Percentiles rank a stretch among this genome's conserved stretches.
These are phyloP conservation scores for Puccinia novopanici DNA, from an alignment of 1,284 basidiomycete genomes.

Conservation along the genomic window DNA sequence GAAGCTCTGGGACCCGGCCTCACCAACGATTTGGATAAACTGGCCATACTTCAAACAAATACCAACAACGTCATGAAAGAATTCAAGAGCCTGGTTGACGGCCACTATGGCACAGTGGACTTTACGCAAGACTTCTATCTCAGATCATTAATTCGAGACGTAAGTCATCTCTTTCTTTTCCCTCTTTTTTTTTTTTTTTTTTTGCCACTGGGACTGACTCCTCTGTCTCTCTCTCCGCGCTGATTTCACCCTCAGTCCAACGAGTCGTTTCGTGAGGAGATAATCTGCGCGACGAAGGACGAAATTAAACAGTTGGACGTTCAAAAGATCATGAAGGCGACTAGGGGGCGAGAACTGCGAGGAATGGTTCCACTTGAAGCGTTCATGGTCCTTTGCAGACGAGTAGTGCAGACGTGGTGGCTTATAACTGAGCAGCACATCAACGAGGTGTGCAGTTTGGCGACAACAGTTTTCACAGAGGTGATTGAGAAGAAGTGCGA, in stretches of 20 bases:
- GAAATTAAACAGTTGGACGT: neutral
- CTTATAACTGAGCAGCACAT: neutral
- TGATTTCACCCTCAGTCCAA: neutral
- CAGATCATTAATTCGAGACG: neutral
- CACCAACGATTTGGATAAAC: neutral
- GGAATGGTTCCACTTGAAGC: conserved; percentile 11
- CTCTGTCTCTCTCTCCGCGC: neutral
- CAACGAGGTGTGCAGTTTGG: neutral
- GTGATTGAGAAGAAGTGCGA: conserved; percentile 13
- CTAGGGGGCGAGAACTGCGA: conserved; percentile 3
- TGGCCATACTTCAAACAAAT: neutral
- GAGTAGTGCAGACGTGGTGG: neutral
- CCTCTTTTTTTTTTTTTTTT: neutral
- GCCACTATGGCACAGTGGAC: neutral
- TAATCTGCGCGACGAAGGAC: neutral
- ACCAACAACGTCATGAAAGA: neutral
- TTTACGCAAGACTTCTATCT: neutral
- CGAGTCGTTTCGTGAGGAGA: neutral
- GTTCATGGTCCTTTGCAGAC: neutral
- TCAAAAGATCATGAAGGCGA: neutral
- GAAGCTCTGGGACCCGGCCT: neutral
- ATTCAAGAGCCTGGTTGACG: conserved; percentile 1
- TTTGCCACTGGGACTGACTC: neutral
- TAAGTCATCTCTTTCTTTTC: neutral
- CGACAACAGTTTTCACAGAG: neutral